phyloP scores from a whole-genome alignment of 1,284 basidiomycete genomes.

The Puccinia horiana region DNA sequence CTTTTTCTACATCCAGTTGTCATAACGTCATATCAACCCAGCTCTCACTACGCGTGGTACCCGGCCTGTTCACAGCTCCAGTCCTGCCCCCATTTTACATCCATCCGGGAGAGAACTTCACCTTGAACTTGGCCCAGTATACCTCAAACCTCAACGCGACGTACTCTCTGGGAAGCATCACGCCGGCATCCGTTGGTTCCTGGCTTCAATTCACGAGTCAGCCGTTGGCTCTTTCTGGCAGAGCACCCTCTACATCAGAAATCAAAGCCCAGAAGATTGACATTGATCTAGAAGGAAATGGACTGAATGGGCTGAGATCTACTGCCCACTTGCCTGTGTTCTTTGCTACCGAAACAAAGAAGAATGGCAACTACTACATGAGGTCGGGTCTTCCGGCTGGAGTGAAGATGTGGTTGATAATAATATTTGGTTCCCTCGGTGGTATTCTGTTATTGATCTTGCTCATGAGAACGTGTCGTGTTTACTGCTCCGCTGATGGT shows the following conservation, averaged over 20 bases:
- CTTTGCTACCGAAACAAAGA: slow-evolving; percentile 2
- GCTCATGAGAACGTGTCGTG: slow-evolving; percentile 42
- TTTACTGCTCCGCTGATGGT: slow-evolving; percentile 38
- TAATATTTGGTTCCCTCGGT: slow-evolving; percentile 24
- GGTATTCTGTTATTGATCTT: slow-evolving; percentile 41
- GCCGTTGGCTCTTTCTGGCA: slow-evolving; percentile 25
- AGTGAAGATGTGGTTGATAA: slow-evolving; percentile 31
- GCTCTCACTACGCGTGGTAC: slow-evolving; percentile 21
- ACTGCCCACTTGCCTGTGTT: slow-evolving; percentile 30
- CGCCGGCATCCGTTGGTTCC: slow-evolving; percentile 3
- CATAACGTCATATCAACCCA: slow-evolving; percentile 38
- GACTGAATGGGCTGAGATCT: slow-evolving; percentile 38
- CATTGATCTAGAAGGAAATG: slow-evolving; percentile 23
- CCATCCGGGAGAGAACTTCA: slow-evolving; percentile 33
- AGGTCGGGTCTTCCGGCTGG: slow-evolving; percentile 11
- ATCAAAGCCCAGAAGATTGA: background rate
- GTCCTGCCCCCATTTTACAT: slow-evolving; percentile 31
- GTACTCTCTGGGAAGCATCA: slow-evolving; percentile 33
- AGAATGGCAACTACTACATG: slow-evolving; percentile 10
- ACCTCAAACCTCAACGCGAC: slow-evolving; percentile 47
- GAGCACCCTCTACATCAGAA: slow-evolving; percentile 6
- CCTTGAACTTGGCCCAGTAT: slow-evolving; percentile 36
- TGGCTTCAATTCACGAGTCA: slow-evolving; percentile 38
- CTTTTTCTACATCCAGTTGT: slow-evolving; percentile 27
- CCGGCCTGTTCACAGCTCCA: slow-evolving; percentile 45